Base-by-base conservation (phyloP, 1,139 yeast species). In the Geotrichum phurueaensis region DNA sequence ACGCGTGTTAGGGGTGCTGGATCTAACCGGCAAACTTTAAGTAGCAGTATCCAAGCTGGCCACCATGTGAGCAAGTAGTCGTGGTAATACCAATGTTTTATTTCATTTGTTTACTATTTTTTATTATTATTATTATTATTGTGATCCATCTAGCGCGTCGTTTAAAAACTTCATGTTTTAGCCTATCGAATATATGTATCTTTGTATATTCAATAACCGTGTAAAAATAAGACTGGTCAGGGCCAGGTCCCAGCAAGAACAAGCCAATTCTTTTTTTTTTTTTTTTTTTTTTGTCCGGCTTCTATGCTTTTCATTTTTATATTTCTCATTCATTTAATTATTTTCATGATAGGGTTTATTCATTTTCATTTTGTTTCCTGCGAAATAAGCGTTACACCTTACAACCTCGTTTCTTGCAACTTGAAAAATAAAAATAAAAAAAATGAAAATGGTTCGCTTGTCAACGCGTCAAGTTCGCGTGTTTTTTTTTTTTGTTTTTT, bases 41-140 rank as follows among this genome's bases (percentile, higher is more conserved):
- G 69, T 27, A 68, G 67, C 45, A 53, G 67, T 13, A 65, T 69
- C 49, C 69, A 68, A 54, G 71, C 71, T 39, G 71, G 71, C 27
- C 66, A 65, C 53, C 70, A 67, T 58, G 56, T 64, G 47, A 62
- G 65, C 53, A 61, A 58, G 55, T 36, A 36, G 43, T n/a, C 4
- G 6, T 36, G 18, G n/a, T n/a, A n/a, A n/a, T n/a, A n/a, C n/a
- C n/a, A n/a, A n/a, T 27, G 31, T 4, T 27, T 27, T 27, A 4
- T 27, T 25, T 3, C 5, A 25, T 25, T 25, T 25, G 31, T 27
- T 27, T 27, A 25, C 27, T 25, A 25, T n/a, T n/a, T n/a, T n/a
- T n/a, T n/a, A n/a, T n/a, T n/a, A n/a, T n/a, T n/a, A n/a, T n/a
- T 27, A 27, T 27, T 27, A 3, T 27, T 27, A 1, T 27, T 7